Percentiles rank a stretch among this genome's conserved stretches.
These are phyloP conservation scores for Alternaria burnsii DNA, from an alignment of 2,329 filamentous ascomycete species.

Conservation along the genomic window DNA sequence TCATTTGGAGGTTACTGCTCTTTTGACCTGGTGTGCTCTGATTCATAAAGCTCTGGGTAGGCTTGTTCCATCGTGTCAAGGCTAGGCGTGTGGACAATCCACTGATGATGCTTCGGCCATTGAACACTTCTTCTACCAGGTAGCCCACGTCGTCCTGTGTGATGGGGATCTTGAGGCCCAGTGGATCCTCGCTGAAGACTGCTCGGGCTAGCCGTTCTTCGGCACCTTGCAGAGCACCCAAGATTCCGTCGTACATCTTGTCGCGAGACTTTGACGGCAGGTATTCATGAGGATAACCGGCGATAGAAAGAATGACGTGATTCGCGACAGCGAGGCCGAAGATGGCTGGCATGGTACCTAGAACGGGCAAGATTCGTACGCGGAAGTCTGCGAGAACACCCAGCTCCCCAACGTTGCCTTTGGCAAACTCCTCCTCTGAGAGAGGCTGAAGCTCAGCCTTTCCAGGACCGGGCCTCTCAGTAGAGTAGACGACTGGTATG, in stretches of 20 bases:
- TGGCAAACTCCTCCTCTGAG: slow-evolving; percentile 84
- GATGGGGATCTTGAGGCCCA: slow-evolving; percentile 81
- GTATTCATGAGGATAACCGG: slow-evolving; percentile 87
- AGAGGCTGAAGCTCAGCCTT: slow-evolving; percentile 91
- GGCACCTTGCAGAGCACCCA: slow-evolving; percentile 75
- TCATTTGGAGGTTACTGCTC: slow-evolving; percentile 71
- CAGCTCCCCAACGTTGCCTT: slow-evolving; percentile 85
- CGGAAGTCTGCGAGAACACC: slow-evolving; percentile 92
- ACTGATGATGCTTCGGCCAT: slow-evolving; percentile 82
- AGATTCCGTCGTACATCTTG: slow-evolving; percentile 89
- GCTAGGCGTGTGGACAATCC: slow-evolving; percentile 81
- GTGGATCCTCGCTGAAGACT: slow-evolving; percentile 61
- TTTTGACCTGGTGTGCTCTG: slow-evolving; percentile 77
- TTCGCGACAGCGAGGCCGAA: slow-evolving; percentile 94
- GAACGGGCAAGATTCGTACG: slow-evolving; percentile 90
- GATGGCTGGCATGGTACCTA: slow-evolving; percentile 96
- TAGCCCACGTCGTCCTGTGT: slow-evolving; percentile 85
- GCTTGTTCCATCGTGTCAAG: slow-evolving; percentile 81
- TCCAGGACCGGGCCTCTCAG: slow-evolving; percentile 86
- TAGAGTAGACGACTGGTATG: slow-evolving; percentile 91
- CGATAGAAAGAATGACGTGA: slow-evolving; percentile 84
- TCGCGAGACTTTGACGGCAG: slow-evolving; percentile 81
- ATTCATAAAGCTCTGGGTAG: slow-evolving; percentile 69
- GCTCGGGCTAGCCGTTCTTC: slow-evolving; percentile 78
- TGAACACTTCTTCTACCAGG: slow-evolving; percentile 87